phyloP scores from a whole-genome alignment of 2,329 filamentous ascomycete genomes.

The Ophiocordyceps sinensis region DNA sequence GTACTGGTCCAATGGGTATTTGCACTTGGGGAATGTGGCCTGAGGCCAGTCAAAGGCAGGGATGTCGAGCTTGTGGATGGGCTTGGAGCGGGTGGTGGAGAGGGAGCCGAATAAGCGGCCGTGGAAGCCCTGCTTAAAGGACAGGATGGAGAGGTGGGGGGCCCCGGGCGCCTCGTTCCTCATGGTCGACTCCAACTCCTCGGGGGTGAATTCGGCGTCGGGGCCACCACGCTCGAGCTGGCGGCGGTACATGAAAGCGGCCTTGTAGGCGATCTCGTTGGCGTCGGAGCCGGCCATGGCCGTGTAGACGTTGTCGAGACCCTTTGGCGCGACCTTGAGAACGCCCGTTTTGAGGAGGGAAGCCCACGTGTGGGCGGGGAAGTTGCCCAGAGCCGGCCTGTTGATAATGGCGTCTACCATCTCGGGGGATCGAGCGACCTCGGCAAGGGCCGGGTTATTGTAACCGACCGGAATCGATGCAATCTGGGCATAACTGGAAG shows the following conservation, averaged over 20 bases:
- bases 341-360: constrained; percentile 66
- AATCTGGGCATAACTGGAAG: constrained; percentile 65
- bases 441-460: constrained; percentile 67
- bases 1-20: constrained; percentile 75
- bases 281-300: constrained; percentile 80
- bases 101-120: constrained; percentile 78
- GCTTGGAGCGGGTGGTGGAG: constrained; percentile 81
- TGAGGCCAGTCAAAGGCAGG: constrained; percentile 93
- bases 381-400: constrained; percentile 80
- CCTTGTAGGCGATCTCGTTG: constrained; percentile 91
- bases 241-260: constrained; percentile 84
- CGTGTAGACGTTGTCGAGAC: constrained; percentile 80
- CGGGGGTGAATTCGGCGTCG: constrained; percentile 61
- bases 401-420: constrained; percentile 77
- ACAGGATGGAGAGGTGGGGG: constrained; percentile 67
- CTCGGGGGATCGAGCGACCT: constrained; percentile 57
- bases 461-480: constrained; percentile 86
- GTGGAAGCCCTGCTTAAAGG: constrained; percentile 81
- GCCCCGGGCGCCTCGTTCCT: constrained; percentile 65
- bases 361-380: constrained; percentile 75
- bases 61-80: constrained; percentile 90
- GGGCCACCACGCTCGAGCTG: constrained; percentile 68
- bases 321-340: constrained; percentile 69
- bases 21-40: constrained; percentile 70
- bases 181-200: constrained; percentile 66